Conservation (phyloP, 2,329 filamentous ascomycete genomes). For the Epichloe brachyelytri region DNA sequence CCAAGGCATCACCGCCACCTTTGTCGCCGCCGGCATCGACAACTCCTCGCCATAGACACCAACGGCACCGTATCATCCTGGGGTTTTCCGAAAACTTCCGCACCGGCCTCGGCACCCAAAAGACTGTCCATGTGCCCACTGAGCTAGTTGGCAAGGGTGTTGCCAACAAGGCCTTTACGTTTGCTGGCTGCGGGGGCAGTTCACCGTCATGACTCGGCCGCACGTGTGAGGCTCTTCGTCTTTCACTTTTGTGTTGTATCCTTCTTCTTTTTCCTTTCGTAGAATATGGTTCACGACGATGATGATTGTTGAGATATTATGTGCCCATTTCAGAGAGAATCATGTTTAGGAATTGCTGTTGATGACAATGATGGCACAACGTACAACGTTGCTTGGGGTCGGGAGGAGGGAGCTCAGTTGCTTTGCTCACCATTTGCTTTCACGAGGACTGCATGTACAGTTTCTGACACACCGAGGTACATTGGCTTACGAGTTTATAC, state of each 20-base stretch:
- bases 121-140: slow-evolving; percentile 1
- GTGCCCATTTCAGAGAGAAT: not conserved
- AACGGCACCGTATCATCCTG: slow-evolving; percentile 57
- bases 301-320: not conserved
- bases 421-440: no score
- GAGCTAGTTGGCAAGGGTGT: slow-evolving; percentile 2
- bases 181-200: slow-evolving; percentile 6
- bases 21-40: slow-evolving; percentile 49
- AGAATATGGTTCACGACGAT: not conserved
- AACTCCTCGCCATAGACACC: slow-evolving; percentile 53
- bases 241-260: not conserved
- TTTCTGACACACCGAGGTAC: no score
- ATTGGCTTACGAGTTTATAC: no score
- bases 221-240: not conserved
- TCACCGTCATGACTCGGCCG: slow-evolving; percentile 3
- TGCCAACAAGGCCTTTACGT: slow-evolving; percentile 1
- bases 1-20: slow-evolving; percentile 7
- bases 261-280: not conserved
- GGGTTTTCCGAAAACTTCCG: slow-evolving; percentile 62
- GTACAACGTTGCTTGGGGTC: not conserved
- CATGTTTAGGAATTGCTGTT: not conserved
- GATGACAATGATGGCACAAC: not conserved
- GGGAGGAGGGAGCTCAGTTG: no score
- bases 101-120: slow-evolving; percentile 50
- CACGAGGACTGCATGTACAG: no score